Conservation (phyloP, 2,329 filamentous ascomycete genomes). For the Sarocladium brachiariae region DNA sequence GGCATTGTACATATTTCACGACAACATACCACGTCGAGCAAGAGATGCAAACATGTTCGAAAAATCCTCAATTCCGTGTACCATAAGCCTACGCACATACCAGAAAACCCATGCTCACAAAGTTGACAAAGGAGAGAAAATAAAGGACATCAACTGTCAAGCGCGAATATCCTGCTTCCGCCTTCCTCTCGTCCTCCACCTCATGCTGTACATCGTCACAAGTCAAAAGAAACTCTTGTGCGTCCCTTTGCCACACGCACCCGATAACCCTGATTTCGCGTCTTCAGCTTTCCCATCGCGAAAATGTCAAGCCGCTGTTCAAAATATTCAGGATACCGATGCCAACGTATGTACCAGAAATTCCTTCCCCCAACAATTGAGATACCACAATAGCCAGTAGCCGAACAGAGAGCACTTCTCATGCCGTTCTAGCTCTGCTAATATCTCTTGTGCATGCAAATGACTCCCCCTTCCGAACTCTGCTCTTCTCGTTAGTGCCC, state of each 20-base stretch:
- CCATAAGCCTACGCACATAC: neutral
- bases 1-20: neutral
- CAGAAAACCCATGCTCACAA: slow-evolving; percentile 9
- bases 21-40: neutral
- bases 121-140: slow-evolving; percentile 10
- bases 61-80: slow-evolving; percentile 6
- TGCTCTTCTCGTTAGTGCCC: neutral
- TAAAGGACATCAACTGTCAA: slow-evolving; percentile 6
- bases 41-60: neutral
- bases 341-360: slow-evolving; percentile 1
- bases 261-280: neutral
- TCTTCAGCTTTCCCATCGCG: neutral
- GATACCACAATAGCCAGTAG: slow-evolving; percentile 5
- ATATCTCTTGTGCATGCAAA: neutral
- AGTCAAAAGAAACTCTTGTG: neutral
- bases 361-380: neutral
- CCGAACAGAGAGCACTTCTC: slow-evolving; percentile 6
- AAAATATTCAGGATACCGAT: neutral
- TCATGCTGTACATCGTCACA: neutral
- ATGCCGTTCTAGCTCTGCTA: slow-evolving; percentile 4
- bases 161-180: slow-evolving; percentile 3
- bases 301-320: neutral
- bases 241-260: neutral
- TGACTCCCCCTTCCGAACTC: neutral
- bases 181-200: neutral